These are phyloP conservation scores for Ampelomyces quisqualis DNA, from an alignment of 2,329 filamentous ascomycete species.

Conservation along the genomic window DNA sequence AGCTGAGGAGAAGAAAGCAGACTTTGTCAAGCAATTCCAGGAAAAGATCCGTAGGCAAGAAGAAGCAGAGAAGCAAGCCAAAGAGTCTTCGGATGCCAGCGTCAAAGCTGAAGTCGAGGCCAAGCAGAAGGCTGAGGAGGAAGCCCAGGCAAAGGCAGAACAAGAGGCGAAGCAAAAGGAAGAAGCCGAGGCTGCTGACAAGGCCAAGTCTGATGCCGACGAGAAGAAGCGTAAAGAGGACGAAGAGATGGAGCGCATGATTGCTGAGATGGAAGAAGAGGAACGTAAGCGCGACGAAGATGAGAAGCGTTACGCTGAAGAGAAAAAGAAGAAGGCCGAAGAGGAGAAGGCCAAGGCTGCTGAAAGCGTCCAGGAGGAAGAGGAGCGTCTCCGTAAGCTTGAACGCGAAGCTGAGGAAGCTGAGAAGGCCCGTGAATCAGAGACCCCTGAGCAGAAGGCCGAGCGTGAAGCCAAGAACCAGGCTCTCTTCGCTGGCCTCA, in stretches of 20 bases:
- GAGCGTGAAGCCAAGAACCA: constrained; percentile 40
- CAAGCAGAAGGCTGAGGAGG: constrained; percentile 54
- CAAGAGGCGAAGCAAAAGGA: constrained; percentile 36
- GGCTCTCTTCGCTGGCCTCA: constrained; percentile 49
- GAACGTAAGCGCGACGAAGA: constrained; percentile 59
- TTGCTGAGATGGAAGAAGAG: constrained; percentile 61
- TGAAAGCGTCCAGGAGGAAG: constrained; percentile 49
- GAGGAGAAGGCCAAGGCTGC: constrained; percentile 60
- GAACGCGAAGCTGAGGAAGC: constrained; percentile 53
- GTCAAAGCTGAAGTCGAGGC: constrained; percentile 50
- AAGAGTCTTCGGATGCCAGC: constrained; percentile 44
- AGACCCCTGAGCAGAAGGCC: constrained; percentile 47
- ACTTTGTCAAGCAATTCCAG: constrained; percentile 70
- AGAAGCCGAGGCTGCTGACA: constrained; percentile 43
- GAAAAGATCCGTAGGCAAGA: constrained; percentile 50
- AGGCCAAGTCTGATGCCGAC: constrained; percentile 42
- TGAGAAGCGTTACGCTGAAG: constrained; percentile 69
- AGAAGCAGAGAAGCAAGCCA: constrained; percentile 60
- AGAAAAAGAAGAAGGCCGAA: constrained; percentile 63
- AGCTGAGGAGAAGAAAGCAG: constrained; percentile 66
- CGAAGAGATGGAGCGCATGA: constrained; percentile 58
- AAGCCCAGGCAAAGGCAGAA: constrained; percentile 44
- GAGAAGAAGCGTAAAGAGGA: constrained; percentile 43
- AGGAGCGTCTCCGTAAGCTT: constrained; percentile 53
- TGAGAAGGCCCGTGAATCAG: constrained; percentile 48